These are phyloP conservation scores for Spathaspora arborariae DNA, from an alignment of 805 yeast genomes.

Conservation along the genomic window DNA sequence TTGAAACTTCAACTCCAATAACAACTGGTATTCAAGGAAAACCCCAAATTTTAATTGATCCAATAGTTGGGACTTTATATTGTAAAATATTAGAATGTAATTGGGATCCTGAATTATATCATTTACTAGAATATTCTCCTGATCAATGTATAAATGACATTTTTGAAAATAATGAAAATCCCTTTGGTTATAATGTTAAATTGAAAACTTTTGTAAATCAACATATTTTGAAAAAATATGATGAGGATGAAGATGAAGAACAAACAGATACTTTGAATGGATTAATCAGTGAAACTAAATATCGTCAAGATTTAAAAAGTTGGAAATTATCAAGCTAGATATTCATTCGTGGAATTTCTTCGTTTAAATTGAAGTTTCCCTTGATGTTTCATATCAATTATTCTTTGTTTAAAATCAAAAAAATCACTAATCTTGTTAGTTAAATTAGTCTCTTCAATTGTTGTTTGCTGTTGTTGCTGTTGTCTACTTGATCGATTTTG, in stretches of 20 bases:
- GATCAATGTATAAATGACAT: slow-evolving; percentile 73
- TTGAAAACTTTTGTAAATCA: slow-evolving; percentile 1
- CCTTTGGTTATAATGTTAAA: slow-evolving; percentile 36
- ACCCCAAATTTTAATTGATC: slow-evolving; percentile 36
- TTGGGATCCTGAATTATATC: slow-evolving; percentile 53
- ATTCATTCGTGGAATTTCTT: not conserved
- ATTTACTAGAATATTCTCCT: slow-evolving; percentile 54
- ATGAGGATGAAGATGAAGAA: slow-evolving; percentile 16
- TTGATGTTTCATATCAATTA: slow-evolving; percentile 5
- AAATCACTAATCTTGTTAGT: slow-evolving; percentile 6
- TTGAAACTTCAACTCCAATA: not conserved
- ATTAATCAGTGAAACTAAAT: slow-evolving; percentile 32
- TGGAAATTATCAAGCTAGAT: slow-evolving; percentile 17
- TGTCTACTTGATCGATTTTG: too few relatives aligned
- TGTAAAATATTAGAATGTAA: slow-evolving; percentile 53
- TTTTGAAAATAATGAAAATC: slow-evolving; percentile 54
- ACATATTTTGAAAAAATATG: slow-evolving; percentile 4
- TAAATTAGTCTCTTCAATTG: too few relatives aligned
- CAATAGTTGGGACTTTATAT: slow-evolving; percentile 47
- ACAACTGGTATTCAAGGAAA: not conserved
- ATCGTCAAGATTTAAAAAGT: slow-evolving; percentile 35
- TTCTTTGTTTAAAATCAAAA: slow-evolving; percentile 6
- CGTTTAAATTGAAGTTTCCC: slow-evolving; percentile 2
- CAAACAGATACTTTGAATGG: slow-evolving; percentile 30
- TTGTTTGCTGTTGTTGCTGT: not conserved